Evolutionary conservation across 257 asterid species (phyloP).

Genomic region (Ballota nigra): DNA sequence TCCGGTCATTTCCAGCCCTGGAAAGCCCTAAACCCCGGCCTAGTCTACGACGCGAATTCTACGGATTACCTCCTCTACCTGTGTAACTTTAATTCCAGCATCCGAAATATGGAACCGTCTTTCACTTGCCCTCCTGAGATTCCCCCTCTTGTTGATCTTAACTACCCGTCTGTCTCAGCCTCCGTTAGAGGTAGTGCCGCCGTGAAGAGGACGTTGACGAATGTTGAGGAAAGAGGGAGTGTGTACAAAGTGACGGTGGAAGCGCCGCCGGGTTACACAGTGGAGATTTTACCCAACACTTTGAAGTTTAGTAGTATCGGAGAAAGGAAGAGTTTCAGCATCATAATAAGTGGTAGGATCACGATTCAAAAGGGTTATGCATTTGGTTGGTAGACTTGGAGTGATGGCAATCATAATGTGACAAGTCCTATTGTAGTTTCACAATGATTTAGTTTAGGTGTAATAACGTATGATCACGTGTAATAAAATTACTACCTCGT

Average conservation of each 20-base stretch:
- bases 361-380: not conserved
- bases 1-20: not conserved
- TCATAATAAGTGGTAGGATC: not conserved
- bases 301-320: not conserved
- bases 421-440: conserved; percentile 19
- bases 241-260: not conserved
- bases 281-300: conserved; percentile 21
- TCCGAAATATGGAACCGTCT: not conserved
- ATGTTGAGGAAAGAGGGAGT: not conserved
- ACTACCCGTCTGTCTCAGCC: not conserved
- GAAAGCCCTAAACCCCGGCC: not conserved
- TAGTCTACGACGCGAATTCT: not conserved
- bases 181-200: not conserved
- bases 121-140: not conserved
- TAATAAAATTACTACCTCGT: no score
- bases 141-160: not conserved
- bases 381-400: conserved; percentile 24
- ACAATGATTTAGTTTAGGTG: no score
- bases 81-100: not conserved
- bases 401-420: conserved; percentile 19
- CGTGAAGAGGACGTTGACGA: not conserved
- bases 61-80: not conserved
- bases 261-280: conserved; percentile 17
- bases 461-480: no score
- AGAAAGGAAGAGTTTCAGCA: not conserved